phyloP scores from a whole-genome alignment of 2,329 filamentous ascomycete genomes.

The Ophiocordyceps camponoti-floridani region DNA sequence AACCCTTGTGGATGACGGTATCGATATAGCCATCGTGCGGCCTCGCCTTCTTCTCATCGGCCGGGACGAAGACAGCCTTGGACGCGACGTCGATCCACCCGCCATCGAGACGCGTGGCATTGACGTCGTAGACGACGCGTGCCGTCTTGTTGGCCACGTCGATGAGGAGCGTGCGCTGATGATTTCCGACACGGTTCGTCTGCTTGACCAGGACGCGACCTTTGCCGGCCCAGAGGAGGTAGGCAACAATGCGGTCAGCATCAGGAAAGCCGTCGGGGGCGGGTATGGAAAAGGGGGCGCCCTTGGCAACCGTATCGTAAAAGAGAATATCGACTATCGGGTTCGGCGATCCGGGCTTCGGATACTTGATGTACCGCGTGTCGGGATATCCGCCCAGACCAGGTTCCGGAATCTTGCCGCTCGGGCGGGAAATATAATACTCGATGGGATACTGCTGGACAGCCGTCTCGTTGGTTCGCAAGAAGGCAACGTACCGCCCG shows the following conservation, averaged over 20 bases:
- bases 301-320: slow-evolving; percentile 45
- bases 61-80: slow-evolving; percentile 69
- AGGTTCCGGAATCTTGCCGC: slow-evolving; percentile 42
- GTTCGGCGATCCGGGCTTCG: slow-evolving; percentile 87
- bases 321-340: slow-evolving; percentile 77
- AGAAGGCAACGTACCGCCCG: slow-evolving; percentile 75
- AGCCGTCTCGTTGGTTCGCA: slow-evolving; percentile 81
- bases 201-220: slow-evolving; percentile 72
- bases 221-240: slow-evolving; percentile 70
- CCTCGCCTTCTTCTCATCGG: slow-evolving; percentile 59
- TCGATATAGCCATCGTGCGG: slow-evolving; percentile 83
- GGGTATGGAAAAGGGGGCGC: background rate
- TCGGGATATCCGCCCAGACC: slow-evolving; percentile 85
- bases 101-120: slow-evolving; percentile 74
- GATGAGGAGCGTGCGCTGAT: slow-evolving; percentile 74
- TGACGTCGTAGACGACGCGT: slow-evolving; percentile 59
- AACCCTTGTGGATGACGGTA: slow-evolving; percentile 68
- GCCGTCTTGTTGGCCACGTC: slow-evolving; percentile 59
- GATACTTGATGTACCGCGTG: slow-evolving; percentile 85
- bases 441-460: slow-evolving; percentile 88
- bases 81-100: slow-evolving; percentile 96
- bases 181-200: slow-evolving; percentile 84
- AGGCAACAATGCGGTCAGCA: slow-evolving; percentile 76
- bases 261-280: slow-evolving; percentile 54
- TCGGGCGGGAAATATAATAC: slow-evolving; percentile 80